phyloP scores from a whole-genome alignment of 768 basidiomycete species.

The Collybiopsis confluens region DNA sequence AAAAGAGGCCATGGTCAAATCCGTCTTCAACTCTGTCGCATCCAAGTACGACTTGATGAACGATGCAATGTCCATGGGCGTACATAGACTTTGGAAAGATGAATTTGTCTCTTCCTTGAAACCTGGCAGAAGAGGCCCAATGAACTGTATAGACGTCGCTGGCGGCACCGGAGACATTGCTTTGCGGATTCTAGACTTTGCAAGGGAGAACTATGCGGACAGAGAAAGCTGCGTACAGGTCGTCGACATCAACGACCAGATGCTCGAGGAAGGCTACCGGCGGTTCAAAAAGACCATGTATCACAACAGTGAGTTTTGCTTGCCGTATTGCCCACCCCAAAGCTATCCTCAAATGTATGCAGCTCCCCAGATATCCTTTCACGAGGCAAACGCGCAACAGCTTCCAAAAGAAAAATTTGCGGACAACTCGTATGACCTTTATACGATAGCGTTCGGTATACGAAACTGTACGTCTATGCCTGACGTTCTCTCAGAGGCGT shows the following conservation, averaged over 20 bases:
- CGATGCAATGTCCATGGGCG: constrained; percentile 95
- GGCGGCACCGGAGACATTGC: constrained; percentile 99
- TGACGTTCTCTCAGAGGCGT: constrained; percentile 81
- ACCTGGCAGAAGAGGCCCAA: constrained; percentile 70
- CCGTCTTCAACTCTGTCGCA: constrained; percentile 94
- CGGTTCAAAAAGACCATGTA: constrained; percentile 98
- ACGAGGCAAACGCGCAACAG: constrained; percentile 88
- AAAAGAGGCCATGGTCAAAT: constrained; percentile 88
- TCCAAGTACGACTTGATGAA: constrained; percentile 98
- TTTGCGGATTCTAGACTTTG: constrained; percentile 86
- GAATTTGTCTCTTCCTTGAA: constrained; percentile 70
- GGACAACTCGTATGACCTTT: constrained; percentile 86
- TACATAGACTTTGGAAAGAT: constrained; percentile 98
- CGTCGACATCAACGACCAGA: constrained; percentile 92
- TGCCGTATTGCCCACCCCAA: neutral
- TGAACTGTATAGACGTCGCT: constrained; percentile 90
- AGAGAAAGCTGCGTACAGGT: constrained; percentile 86
- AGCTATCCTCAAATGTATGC: constrained; percentile 3
- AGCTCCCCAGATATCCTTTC: constrained; percentile 93
- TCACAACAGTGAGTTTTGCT: constrained; percentile 72
- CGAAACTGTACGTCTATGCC: constrained; percentile 94
- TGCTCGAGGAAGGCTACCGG: constrained; percentile 88
- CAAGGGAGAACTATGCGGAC: constrained; percentile 84
- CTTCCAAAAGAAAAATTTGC: constrained; percentile 64
- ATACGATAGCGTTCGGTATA: constrained; percentile 98